Conservation (phyloP, 2,329 filamentous ascomycete genomes). For the Penicillium sp. region DNA sequence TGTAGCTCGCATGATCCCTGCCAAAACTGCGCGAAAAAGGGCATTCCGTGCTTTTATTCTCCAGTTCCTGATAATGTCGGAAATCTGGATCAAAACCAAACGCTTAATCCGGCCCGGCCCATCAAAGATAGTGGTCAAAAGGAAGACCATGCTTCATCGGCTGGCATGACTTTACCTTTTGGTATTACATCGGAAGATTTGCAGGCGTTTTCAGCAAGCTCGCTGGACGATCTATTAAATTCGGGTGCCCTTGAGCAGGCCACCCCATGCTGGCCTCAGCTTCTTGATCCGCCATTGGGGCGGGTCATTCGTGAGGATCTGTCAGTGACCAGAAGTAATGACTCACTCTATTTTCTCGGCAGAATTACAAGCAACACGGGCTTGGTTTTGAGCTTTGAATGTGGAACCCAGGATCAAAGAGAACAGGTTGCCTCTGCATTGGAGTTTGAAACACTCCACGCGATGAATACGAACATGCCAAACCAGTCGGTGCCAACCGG, state of each 20-base stretch:
- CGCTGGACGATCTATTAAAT: constrained; percentile 1
- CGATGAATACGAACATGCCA: neutral
- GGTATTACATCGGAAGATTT: neutral
- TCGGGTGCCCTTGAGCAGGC: neutral
- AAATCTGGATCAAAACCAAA: neutral
- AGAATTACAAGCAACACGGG: constrained; percentile 40
- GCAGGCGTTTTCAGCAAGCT: neutral
- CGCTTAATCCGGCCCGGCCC: neutral
- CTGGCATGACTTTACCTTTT: constrained; percentile 2
- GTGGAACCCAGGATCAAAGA: constrained; percentile 34
- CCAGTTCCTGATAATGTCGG: neutral
- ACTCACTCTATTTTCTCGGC: constrained; percentile 32
- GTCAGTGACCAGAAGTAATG: constrained; percentile 2
- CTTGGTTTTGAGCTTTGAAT: constrained; percentile 38
- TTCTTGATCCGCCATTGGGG: constrained; percentile 4
- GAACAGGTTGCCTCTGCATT: constrained; percentile 19
- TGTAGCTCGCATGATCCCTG: constrained; percentile 34
- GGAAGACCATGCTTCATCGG: neutral
- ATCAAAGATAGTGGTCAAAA: neutral
- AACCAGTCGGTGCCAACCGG: neutral
- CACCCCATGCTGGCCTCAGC: constrained; percentile 11
- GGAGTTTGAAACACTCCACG: constrained; percentile 1
- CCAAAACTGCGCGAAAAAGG: constrained; percentile 25
- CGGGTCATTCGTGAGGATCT: constrained; percentile 2
- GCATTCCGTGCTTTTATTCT: constrained; percentile 24